These are phyloP conservation scores for Gracilaria vermiculophylla DNA, from an alignment of 23 red algal genomes.

Conservation along the genomic window DNA sequence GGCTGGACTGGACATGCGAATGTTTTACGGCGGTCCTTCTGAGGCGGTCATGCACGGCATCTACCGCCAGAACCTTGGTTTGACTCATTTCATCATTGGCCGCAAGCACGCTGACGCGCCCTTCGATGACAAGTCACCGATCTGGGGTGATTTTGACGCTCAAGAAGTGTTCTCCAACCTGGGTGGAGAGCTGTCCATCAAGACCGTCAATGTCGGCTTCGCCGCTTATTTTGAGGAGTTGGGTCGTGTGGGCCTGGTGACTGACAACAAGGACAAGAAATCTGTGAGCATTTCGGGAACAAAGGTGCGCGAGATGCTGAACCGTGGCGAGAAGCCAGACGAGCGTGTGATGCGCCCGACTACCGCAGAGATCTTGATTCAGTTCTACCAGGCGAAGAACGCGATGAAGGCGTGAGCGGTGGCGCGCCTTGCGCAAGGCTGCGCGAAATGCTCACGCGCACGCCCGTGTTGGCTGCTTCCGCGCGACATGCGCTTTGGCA, in stretches of 20 bases:
- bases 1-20: slow-evolving; percentile 94
- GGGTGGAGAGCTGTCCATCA: slow-evolving; percentile 73
- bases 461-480: not conserved
- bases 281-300: slow-evolving; percentile 86
- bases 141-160: slow-evolving; percentile 97
- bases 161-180: slow-evolving; percentile 82
- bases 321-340: slow-evolving; percentile 84
- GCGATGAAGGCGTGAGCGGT: slow-evolving; percentile 40
- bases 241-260: slow-evolving; percentile 71
- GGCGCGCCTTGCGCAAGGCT: not conserved
- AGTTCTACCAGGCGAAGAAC: slow-evolving; percentile 87
- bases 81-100: slow-evolving; percentile 94
- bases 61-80: slow-evolving; percentile 94
- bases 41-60: slow-evolving; percentile 98
- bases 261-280: slow-evolving; percentile 87
- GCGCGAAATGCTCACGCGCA: not conserved
- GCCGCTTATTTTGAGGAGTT: slow-evolving; percentile 97
- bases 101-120: slow-evolving; percentile 96
- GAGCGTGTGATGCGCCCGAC: slow-evolving; percentile 88
- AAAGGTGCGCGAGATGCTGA: slow-evolving; percentile 90
- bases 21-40: slow-evolving; percentile 93
- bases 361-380: slow-evolving; percentile 78
- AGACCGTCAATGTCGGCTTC: slow-evolving; percentile 92
- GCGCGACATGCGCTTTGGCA: not conserved
- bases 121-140: slow-evolving; percentile 82